phyloP scores from a whole-genome alignment of 768 basidiomycete species.

The Mycena capillaripes region DNA sequence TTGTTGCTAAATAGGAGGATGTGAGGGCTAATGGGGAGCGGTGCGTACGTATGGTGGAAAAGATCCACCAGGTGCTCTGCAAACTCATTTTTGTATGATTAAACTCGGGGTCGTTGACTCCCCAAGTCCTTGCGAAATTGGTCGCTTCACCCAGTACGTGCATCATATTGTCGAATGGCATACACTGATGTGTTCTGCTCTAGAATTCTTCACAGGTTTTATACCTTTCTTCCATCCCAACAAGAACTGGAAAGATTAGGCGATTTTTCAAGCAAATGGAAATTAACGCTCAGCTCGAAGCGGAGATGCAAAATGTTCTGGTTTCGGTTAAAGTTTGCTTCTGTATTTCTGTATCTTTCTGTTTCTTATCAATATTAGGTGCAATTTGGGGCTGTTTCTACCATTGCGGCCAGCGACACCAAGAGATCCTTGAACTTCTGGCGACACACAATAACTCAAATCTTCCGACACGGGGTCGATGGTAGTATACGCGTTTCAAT shows the following conservation, averaged over 20 bases:
- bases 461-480: neutral
- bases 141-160: neutral
- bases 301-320: neutral
- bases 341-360: neutral
- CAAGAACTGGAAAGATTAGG: neutral
- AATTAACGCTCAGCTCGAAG: neutral
- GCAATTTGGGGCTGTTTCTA: neutral
- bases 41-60: neutral
- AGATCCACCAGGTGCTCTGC: neutral
- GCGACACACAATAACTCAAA: neutral
- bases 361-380: neutral
- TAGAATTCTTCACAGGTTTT: neutral
- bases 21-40: neutral
- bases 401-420: neutral
- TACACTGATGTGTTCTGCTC: neutral
- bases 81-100: neutral
- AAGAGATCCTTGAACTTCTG: neutral
- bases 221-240: slow-evolving; percentile 1
- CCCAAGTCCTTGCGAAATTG: neutral
- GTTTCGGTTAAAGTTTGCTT: neutral
- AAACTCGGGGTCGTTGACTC: neutral
- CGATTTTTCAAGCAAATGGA: slow-evolving; percentile 2
- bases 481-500: neutral
- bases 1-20: neutral
- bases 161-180: neutral